Base-by-base conservation (phyloP, 1,284 basidiomycete genomes). In the Mycena citricolor region DNA sequence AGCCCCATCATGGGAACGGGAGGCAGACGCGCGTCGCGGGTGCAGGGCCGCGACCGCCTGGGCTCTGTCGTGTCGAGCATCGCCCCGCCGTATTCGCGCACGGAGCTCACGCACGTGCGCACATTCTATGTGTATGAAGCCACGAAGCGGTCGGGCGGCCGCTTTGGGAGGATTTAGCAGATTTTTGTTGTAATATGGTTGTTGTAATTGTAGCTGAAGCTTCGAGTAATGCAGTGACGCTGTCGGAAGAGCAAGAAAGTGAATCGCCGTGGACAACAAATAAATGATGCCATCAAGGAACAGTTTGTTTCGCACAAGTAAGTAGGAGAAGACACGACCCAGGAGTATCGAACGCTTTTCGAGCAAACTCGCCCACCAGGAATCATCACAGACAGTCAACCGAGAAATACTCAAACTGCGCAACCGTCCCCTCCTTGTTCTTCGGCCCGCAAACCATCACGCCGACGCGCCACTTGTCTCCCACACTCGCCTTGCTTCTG, bases 41-140 rank as follows among this genome's bases (percentile, higher is more conserved):
- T n/a, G n/a, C n/a, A n/a, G n/a, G n/a, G n/a, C n/a, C n/a, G n/a
- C n/a, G n/a, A n/a, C n/a, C 46, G 42, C 31, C 16, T 30, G 11
- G 16, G 19, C 21, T 47, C 36, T 2, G n/a, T n/a, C 8, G 30
- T 21, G 4, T 42, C 55, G 14, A 54, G 36, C 14, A 25, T 51
- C 31, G 53, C 55, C 10, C 61, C 65, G n/a, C 54, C 60, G n/a
- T 64, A 66, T 36, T 61, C 64, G 7, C 52, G 55, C 16, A 52
- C 57, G 12, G 66, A 68, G 34, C 51, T 64, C 32, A 63, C 65
- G 2, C 65, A 66, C 56, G 60, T 68, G 14, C 57, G 66, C 23
- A 65, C 64, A 1, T 67, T 69, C 49, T 59, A 62, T 20, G 58
- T 69, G 2, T 68, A 63, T 36, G 67, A 68, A 42, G 67, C 66